Conservation (phyloP, 345 rosid genomes). For the Xanthoceras sorbifolium region DNA sequence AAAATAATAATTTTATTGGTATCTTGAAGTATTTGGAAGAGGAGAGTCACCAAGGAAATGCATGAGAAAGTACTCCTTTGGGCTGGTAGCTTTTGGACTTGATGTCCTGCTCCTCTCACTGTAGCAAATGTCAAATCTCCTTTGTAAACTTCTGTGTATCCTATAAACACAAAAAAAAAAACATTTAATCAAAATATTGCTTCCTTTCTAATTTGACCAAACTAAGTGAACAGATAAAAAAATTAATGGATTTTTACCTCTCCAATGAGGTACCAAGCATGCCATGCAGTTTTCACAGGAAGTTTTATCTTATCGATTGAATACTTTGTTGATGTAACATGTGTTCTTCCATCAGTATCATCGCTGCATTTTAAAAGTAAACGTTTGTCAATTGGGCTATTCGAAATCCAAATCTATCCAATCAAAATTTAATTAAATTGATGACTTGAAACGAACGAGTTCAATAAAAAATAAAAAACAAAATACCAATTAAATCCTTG, state of each 20-base stretch:
- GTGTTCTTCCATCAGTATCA: slow-evolving; percentile 80
- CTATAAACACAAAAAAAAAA: slow-evolving; percentile 23
- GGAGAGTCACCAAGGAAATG: slow-evolving; percentile 67
- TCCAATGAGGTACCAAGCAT: slow-evolving; percentile 66
- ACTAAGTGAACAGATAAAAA: background rate
- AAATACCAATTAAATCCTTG: no score
- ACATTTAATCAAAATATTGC: background rate
- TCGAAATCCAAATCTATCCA: background rate
- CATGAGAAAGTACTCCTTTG: slow-evolving; percentile 64
- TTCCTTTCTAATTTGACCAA: background rate
- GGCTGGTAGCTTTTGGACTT: slow-evolving; percentile 92
- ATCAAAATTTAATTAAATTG: no score
- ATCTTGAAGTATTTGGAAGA: slow-evolving; percentile 58
- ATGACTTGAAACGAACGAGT: no score
- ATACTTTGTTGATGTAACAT: slow-evolving; percentile 74
- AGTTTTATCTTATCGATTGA: slow-evolving; percentile 66
- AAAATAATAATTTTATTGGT: slow-evolving; percentile 10
- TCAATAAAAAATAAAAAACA: no score
- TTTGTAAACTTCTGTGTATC: slow-evolving; percentile 65
- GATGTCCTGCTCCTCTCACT: slow-evolving; percentile 92
- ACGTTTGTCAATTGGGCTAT: no score
- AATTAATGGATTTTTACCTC: slow-evolving; percentile 44
- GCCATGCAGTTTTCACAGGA: slow-evolving; percentile 56
- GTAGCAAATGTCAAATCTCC: slow-evolving; percentile 75
- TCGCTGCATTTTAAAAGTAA: slow-evolving; percentile 57